phyloP scores from a whole-genome alignment of 768 basidiomycete species.

The Scleroderma bovista region DNA sequence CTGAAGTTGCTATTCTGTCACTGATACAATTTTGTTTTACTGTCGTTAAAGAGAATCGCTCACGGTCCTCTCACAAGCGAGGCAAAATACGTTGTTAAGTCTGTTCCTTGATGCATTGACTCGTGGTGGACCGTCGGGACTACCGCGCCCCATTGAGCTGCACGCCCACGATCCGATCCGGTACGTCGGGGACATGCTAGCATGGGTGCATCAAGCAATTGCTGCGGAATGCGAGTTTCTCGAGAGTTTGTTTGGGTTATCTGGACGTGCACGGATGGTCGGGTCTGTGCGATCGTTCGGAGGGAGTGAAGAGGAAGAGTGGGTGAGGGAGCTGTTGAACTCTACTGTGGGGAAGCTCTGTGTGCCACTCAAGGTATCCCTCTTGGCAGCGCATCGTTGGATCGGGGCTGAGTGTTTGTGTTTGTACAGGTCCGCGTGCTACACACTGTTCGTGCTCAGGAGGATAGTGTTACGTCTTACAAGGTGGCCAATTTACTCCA shows the following conservation, averaged over 20 bases:
- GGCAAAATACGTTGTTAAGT: slow-evolving; percentile 74
- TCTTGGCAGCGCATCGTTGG: not conserved
- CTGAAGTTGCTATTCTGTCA: not conserved
- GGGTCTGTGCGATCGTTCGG: slow-evolving; percentile 56
- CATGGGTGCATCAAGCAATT: slow-evolving; percentile 95
- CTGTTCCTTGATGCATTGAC: slow-evolving; percentile 86
- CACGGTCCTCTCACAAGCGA: slow-evolving; percentile 68
- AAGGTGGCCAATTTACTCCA: slow-evolving; percentile 93
- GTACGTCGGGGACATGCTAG: slow-evolving; percentile 97
- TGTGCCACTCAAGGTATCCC: slow-evolving; percentile 75
- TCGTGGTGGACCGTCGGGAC: slow-evolving; percentile 76
- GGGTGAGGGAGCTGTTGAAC: slow-evolving; percentile 79
- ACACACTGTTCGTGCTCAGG: slow-evolving; percentile 90
- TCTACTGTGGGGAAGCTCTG: slow-evolving; percentile 77
- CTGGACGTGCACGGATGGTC: slow-evolving; percentile 56
- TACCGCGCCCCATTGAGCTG: slow-evolving; percentile 90
- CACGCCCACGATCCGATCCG: slow-evolving; percentile 97
- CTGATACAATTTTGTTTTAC: not conserved
- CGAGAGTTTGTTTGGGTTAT: slow-evolving; percentile 76
- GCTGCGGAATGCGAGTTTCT: slow-evolving; percentile 94
- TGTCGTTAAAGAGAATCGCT: slow-evolving; percentile 59
- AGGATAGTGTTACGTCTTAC: slow-evolving; percentile 87
- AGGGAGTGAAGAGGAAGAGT: slow-evolving; percentile 64
- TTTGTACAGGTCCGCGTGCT: slow-evolving; percentile 69
- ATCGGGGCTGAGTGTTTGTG: not conserved